Conservation (phyloP, 139 green algal genomes). For the Asterochloris erici region DNA sequence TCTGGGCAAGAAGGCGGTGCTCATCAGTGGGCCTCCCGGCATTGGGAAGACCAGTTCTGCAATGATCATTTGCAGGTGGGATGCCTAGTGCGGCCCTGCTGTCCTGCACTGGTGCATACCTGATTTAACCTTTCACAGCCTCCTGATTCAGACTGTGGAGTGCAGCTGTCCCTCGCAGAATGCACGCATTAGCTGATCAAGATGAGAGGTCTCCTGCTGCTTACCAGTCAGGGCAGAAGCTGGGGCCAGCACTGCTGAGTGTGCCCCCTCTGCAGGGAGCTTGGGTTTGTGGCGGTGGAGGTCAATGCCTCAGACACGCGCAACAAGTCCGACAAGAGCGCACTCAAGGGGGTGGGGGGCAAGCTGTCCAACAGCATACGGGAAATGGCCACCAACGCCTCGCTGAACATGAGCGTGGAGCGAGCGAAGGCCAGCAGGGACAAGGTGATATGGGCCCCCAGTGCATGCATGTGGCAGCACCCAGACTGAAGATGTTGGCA, state of each 20-base stretch:
- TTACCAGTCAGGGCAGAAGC: not conserved
- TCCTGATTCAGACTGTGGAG: not conserved
- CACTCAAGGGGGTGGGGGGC: slow-evolving; percentile 71
- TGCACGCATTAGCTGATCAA: not conserved
- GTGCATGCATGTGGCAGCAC: too few relatives aligned
- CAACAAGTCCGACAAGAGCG: slow-evolving; percentile 76
- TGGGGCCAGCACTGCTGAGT: not conserved
- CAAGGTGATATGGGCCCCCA: too few relatives aligned
- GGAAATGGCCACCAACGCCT: slow-evolving; percentile 88
- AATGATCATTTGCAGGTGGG: slow-evolving; percentile 66
- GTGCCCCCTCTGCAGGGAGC: slow-evolving; percentile 45
- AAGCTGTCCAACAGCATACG: slow-evolving; percentile 88
- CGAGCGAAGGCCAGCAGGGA: too few relatives aligned
- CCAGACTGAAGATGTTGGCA: too few relatives aligned
- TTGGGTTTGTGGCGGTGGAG: slow-evolving; percentile 77
- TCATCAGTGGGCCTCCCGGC: slow-evolving; percentile 88
- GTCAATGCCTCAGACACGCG: slow-evolving; percentile 95
- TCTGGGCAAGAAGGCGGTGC: slow-evolving; percentile 87
- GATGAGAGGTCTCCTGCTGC: not conserved
- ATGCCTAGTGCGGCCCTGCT: not conserved
- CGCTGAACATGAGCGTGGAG: slow-evolving; percentile 22
- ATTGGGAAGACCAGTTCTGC: slow-evolving; percentile 90
- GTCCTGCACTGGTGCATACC: not conserved
- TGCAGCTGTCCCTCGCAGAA: not conserved
- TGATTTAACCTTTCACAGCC: not conserved